Evolutionary conservation across 768 basidiomycete species (phyloP), one percentile per base, ranked within the genome.

Genomic region (Russula olivacea): DNA sequence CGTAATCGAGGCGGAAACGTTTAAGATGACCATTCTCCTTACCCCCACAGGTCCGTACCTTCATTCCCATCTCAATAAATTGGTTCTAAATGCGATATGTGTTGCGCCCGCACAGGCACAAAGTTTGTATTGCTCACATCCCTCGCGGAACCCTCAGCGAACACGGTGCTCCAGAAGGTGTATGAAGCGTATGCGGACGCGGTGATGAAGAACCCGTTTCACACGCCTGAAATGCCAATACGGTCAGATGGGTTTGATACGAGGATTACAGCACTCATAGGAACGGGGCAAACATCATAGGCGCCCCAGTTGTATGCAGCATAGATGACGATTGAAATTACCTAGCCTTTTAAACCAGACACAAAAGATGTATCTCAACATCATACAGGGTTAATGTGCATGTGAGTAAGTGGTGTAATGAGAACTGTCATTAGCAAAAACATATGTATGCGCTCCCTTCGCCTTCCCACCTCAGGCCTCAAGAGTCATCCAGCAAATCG

Each of bases 221-320:
- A 98, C 74, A 96, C 93, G 6, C 91, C 90, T n/a, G 97, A 98
- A 73, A 99, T 98, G 96, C 97, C 97, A 2, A 94, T 98, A 67
- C 84, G 97, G 52, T 93, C 81, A 49, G 91, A 93, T 68, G 85
- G 83, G 19, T 98, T 98, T 71, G 96, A 98, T 70, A 76, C 76
- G 59, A 82, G 85, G 50, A 84, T 91, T 56, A 76, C 80, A 11
- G 71, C 82, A 9, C 74, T 92, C 52, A 79, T 89, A 50, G 61
- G 54, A 19, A 58, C 66, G 4, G 61, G 55, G 9, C 48, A 21
- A 40, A 66, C n/a, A 50, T 45, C 64, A 9, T 68, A 55, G 55
- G 30, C 6, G 3, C 28, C 32, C 17, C 9, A 28, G 12, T 34
- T 21, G 34, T 34, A 21, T n/a, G 45, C 15, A 10, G n/a, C 28